These are phyloP conservation scores for Coemansia asiatica DNA, from an alignment of 192 early-diverging fungal species.

Conservation along the genomic window DNA sequence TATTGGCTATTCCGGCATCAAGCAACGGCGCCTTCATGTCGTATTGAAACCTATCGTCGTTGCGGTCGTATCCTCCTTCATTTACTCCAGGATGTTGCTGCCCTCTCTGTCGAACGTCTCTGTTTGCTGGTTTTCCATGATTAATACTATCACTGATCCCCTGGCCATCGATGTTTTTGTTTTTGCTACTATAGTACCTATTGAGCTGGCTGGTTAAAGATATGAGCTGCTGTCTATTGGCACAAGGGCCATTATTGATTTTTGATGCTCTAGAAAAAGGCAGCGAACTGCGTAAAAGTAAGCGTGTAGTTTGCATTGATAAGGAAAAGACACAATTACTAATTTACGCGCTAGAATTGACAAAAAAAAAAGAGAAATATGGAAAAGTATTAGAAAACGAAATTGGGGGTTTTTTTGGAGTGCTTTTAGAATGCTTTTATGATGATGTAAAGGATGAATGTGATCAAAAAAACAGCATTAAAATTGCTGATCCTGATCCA, in stretches of 20 bases:
- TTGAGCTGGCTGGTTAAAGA: background rate
- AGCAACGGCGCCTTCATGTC: constrained; percentile 54
- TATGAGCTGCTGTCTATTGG: background rate
- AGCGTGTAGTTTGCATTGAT: background rate
- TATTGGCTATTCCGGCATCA: constrained; percentile 50
- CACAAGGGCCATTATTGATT: background rate
- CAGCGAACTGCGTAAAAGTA: background rate
- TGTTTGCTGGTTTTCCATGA: background rate
- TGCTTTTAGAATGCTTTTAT: too few species aligned
- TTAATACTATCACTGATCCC: background rate
- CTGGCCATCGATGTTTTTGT: background rate
- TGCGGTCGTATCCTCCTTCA: background rate
- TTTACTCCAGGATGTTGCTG: background rate
- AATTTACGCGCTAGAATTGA: too few species aligned
- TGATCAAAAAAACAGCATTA: too few species aligned
- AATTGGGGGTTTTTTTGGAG: too few species aligned
- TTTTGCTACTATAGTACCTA: background rate
- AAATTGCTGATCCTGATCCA: background rate
- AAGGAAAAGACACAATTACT: too few species aligned
- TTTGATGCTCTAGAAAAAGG: background rate
- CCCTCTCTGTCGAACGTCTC: background rate
- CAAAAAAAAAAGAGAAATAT: background rate
- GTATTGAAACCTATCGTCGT: constrained; percentile 31
- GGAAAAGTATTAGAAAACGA: too few species aligned
- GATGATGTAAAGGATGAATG: background rate